Evolutionary conservation across 805 yeast genomes (phyloP), one percentile per base, ranked within the genome.

Genomic region (Millerago galiae): DNA sequence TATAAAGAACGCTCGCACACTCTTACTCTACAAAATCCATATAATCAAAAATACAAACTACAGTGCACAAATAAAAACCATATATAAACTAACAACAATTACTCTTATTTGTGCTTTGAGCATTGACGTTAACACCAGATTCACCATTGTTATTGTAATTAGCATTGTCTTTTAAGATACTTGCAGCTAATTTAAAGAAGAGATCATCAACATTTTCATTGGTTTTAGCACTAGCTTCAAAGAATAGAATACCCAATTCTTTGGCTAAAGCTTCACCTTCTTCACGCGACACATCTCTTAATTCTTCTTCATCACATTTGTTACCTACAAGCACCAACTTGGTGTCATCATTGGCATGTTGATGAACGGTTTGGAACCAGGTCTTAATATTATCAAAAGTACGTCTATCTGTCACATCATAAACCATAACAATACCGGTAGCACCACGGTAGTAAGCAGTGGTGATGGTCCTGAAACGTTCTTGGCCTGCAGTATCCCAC

Each of bases 401-500:
- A 65, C 91, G 81, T 59, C 90, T 91, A 59, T 85, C 93, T 15
- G 89, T 80, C 37, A 84, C 91, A 62, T 85, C 95, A 61, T 84
- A 85, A 30, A 85, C 89, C 56, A 85, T 73, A 39, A 84, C 81
- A 56, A 85, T 84, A 49, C 95, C 95, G 81, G 83, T 81, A 44
- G 95, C 93, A 44, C 95, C 95, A 64, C 95, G 78, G 66, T 85
- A 85, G 65, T 85, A 85, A 1, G 95, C 91, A n/a, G 93, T 83
- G 38, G 93, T 90, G 67, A 89, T 89, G 34, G 96, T 87, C 68
- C 96, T 78, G 70, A 89, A 89, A 59, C 96, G 74, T 63, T 89
- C 96, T 68, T 89, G 96, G n/a, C 96, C 96, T 1, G 96, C 96
- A 33, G 96, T 89, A 62, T 89, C 96, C 96, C 96, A 84, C 35